A percentile compares a stretch with the other conserved stretches of the same genome.
Evolutionary conservation across 805 yeast species (phyloP).

Genomic region (Candida boidinii): DNA sequence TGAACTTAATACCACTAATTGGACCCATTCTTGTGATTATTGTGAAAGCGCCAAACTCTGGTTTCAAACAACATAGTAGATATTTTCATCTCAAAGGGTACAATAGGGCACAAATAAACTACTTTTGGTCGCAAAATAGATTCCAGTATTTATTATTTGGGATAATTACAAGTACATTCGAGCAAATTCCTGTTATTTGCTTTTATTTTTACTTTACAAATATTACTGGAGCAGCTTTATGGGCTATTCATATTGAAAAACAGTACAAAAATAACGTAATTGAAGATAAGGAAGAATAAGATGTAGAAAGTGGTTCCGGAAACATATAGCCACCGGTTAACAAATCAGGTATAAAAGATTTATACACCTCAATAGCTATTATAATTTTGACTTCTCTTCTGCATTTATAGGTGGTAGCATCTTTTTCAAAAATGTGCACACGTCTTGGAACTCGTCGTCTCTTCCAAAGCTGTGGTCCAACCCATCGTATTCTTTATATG

Average conservation of each 20-base stretch:
- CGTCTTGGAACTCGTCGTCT: constrained; percentile 57
- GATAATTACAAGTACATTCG: constrained; percentile 38
- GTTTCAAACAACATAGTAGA: constrained; percentile 41
- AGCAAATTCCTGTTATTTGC: constrained; percentile 44
- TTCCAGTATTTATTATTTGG: constrained; percentile 43
- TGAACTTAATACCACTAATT: constrained; percentile 44
- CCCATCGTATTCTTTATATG: constrained; percentile 50
- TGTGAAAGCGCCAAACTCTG: constrained; percentile 46
- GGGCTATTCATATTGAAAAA: constrained; percentile 40
- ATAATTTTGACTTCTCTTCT: constrained; percentile 2
- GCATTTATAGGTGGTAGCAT: too few relatives aligned
- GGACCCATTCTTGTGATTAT: constrained; percentile 50
- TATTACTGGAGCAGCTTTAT: constrained; percentile 54
- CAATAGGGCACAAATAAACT: constrained; percentile 30
- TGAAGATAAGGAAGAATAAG: not conserved
- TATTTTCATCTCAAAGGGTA: constrained; percentile 51
- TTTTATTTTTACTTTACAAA: constrained; percentile 50
- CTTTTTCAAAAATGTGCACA: constrained; percentile 35
- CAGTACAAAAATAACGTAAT: constrained; percentile 1
- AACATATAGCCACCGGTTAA: not conserved
- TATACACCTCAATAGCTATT: not conserved
- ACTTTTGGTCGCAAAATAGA: constrained; percentile 24
- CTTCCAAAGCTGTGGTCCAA: constrained; percentile 62
- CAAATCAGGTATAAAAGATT: not conserved
- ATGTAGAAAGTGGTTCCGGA: not conserved